phyloP scores from a whole-genome alignment of 1,139 yeast genomes.

The Diutina scorzettiae region DNA sequence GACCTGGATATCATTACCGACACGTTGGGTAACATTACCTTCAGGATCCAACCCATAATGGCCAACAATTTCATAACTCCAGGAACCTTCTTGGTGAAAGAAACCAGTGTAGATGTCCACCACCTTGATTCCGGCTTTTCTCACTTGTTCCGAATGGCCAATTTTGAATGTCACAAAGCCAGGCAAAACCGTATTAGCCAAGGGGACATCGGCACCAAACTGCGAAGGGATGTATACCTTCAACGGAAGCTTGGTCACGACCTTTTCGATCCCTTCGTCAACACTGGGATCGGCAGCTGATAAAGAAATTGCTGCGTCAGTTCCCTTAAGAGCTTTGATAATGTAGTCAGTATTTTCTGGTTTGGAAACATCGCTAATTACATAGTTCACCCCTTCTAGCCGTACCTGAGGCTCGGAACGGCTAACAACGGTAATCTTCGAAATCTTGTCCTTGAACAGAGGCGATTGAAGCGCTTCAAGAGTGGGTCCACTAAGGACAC shows the following conservation, averaged over 20 bases:
- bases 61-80: conserved; percentile 22
- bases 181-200: conserved; percentile 16
- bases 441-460: conserved; percentile 30
- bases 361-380: conserved; percentile 18
- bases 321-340: conserved; percentile 29
- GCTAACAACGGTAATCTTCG: conserved; percentile 42
- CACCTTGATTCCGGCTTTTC: conserved; percentile 37
- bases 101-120: conserved; percentile 34
- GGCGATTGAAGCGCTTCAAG: conserved; percentile 30
- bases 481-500: conserved; percentile 37
- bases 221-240: conserved; percentile 52
- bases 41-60: conserved; percentile 23
- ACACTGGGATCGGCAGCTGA: conserved; percentile 17
- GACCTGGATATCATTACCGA: conserved; percentile 25
- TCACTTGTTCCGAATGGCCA: conserved; percentile 26
- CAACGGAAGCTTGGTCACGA: conserved; percentile 31
- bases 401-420: conserved; percentile 24
- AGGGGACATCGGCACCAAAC: conserved; percentile 35
- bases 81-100: conserved; percentile 31
- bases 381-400: conserved; percentile 22
- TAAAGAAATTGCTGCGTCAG: conserved; percentile 41
- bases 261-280: conserved; percentile 17
- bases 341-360: conserved; percentile 14
- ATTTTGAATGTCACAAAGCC: conserved; percentile 27
- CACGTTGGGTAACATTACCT: conserved; percentile 27